Percentiles rank a stretch among this genome's conserved stretches.
These are phyloP conservation scores for Debaryomyces coudertii DNA, from an alignment of 1,139 yeast genomes.

Conservation along the genomic window DNA sequence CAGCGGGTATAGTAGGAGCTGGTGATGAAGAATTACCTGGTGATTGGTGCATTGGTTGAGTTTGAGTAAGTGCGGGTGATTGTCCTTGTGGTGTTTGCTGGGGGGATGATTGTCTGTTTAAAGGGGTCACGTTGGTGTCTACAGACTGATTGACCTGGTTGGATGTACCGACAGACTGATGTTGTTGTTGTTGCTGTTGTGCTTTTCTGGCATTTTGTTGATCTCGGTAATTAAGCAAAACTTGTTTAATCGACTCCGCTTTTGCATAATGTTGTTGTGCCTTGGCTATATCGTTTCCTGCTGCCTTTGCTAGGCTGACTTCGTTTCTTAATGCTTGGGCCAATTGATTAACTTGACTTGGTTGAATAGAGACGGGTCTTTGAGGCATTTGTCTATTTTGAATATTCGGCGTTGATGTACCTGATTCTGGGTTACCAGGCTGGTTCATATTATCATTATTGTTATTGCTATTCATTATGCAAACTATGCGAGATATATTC, in stretches of 20 bases:
- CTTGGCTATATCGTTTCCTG: conserved; percentile 57
- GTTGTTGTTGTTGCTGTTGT: conserved; percentile 29
- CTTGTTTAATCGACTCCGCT: conserved; percentile 67
- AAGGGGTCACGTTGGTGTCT: neutral
- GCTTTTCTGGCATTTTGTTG: conserved; percentile 36
- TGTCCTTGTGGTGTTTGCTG: conserved; percentile 11
- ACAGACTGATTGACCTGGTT: conserved; percentile 1
- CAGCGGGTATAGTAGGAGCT: conserved; percentile 13
- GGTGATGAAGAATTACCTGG: conserved; percentile 20
- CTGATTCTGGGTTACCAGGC: conserved; percentile 2
- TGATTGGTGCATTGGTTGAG: conserved; percentile 11
- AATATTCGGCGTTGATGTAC: conserved; percentile 5
- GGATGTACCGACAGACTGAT: conserved; percentile 12
- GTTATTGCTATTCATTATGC: conserved; percentile 10
- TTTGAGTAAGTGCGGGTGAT: conserved; percentile 7
- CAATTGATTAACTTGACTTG: conserved; percentile 63
- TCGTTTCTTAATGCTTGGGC: conserved; percentile 62
- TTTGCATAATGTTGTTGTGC: conserved; percentile 70
- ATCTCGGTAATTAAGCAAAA: conserved; percentile 45
- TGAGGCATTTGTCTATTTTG: conserved; percentile 13
- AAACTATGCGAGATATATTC: neutral
- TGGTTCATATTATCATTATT: conserved; percentile 8
- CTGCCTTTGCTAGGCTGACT: conserved; percentile 61
- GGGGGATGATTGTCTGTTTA: conserved; percentile 3
- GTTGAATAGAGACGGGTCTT: conserved; percentile 43